Conservation (phyloP, 2,329 filamentous ascomycete genomes). For the Trichothecium roseum region DNA sequence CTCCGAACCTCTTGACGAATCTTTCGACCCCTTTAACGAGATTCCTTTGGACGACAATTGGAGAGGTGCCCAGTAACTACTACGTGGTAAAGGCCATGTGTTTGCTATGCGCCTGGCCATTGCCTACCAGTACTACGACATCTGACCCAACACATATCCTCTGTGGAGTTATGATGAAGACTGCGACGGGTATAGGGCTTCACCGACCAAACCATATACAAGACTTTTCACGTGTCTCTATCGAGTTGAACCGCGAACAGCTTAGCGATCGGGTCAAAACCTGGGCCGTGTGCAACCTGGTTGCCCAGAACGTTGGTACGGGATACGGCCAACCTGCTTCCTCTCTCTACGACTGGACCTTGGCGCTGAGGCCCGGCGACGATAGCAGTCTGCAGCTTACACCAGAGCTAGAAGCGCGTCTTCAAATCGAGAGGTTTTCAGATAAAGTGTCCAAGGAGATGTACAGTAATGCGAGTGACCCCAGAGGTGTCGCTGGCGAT, state of each 20-base stretch:
- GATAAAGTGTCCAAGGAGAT: slow-evolving; percentile 72
- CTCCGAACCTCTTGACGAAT: slow-evolving; percentile 54
- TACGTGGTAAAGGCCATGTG: slow-evolving; percentile 75
- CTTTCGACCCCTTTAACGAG: slow-evolving; percentile 59
- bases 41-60: slow-evolving; percentile 67
- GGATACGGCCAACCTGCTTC: slow-evolving; percentile 75
- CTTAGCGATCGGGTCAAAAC: slow-evolving; percentile 69
- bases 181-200: slow-evolving; percentile 72
- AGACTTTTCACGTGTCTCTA: slow-evolving; percentile 67
- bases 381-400: slow-evolving; percentile 48
- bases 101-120: slow-evolving; percentile 69
- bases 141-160: slow-evolving; percentile 75
- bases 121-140: slow-evolving; percentile 72
- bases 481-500: slow-evolving; percentile 57
- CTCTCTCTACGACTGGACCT: slow-evolving; percentile 66
- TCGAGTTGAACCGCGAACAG: slow-evolving; percentile 69
- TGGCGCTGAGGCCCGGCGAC: slow-evolving; percentile 50
- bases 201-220: slow-evolving; percentile 74
- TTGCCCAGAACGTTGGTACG: slow-evolving; percentile 72
- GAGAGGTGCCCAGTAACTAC: slow-evolving; percentile 68
- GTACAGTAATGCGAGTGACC: slow-evolving; percentile 68
- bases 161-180: slow-evolving; percentile 78
- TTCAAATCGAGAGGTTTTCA: slow-evolving; percentile 64
- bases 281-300: slow-evolving; percentile 80
- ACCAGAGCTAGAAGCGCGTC: slow-evolving; percentile 53